Conservation (phyloP, 371 early-diverging fungal genomes). For the Lichtheimia ramosa region DNA sequence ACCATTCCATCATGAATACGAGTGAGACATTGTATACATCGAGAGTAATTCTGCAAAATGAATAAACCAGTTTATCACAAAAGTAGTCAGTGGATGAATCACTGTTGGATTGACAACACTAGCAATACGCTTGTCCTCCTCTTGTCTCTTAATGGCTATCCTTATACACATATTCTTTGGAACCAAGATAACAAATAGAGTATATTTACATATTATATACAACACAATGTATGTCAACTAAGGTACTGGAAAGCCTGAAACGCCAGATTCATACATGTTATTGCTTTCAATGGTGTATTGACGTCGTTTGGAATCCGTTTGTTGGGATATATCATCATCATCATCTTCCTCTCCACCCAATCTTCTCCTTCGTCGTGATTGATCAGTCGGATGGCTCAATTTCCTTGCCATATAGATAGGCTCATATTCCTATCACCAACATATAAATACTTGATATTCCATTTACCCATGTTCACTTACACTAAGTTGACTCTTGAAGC, state of each 20-base stretch:
- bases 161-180: too few relatives aligned
- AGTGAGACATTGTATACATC: too few relatives aligned
- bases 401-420: slow-evolving; percentile 73
- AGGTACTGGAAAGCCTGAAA: slow-evolving; percentile 3
- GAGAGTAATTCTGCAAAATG: too few relatives aligned
- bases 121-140: too few relatives aligned
- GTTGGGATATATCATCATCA: neutral
- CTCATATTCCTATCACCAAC: slow-evolving; percentile 68
- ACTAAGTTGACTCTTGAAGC: slow-evolving; percentile 78
- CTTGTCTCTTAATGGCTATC: too few relatives aligned
- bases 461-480: slow-evolving; percentile 30
- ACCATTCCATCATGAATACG: too few relatives aligned
- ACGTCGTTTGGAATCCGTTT: slow-evolving; percentile 6
- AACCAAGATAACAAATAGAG: too few relatives aligned
- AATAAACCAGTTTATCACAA: too few relatives aligned
- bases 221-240: neutral
- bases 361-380: slow-evolving; percentile 53
- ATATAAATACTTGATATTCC: neutral
- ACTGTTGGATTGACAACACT: too few relatives aligned
- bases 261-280: slow-evolving; percentile 2
- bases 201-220: too few relatives aligned
- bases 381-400: slow-evolving; percentile 32
- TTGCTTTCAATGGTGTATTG: slow-evolving; percentile 9
- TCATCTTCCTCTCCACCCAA: slow-evolving; percentile 53
- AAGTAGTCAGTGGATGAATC: too few relatives aligned